Percentiles rank a stretch among this genome's conserved stretches.
Evolutionary conservation across 352 stramenopile genomes (phyloP).

Genomic region (Achlya hypogyna): DNA sequence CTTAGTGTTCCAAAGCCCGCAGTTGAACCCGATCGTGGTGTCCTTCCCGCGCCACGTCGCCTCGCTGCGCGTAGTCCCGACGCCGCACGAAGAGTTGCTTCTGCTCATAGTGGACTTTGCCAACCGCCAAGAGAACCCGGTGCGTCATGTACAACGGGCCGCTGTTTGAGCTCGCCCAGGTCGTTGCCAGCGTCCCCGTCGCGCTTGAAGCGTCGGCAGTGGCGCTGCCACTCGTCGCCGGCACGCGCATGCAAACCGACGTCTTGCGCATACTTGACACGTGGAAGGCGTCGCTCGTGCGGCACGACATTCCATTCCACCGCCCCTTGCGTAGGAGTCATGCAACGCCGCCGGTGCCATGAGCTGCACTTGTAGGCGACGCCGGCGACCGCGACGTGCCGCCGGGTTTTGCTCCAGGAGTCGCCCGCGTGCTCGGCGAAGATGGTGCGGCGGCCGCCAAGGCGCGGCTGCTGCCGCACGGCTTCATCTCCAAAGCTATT

Average conservation of each 20-base stretch:
- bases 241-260: constrained; percentile 54
- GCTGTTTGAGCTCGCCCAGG: not conserved
- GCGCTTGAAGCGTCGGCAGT: constrained; percentile 23
- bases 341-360: not conserved
- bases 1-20: constrained; percentile 45
- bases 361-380: not conserved
- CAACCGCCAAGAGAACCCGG: constrained; percentile 24
- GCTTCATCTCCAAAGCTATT: constrained; percentile 51
- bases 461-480: constrained; percentile 37
- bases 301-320: constrained; percentile 43
- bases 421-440: not conserved
- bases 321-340: constrained; percentile 29
- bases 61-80: constrained; percentile 40
- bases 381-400: not conserved
- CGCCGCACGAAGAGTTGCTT: constrained; percentile 52
- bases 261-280: constrained; percentile 39
- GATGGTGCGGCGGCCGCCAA: not conserved
- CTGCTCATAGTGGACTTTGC: constrained; percentile 50
- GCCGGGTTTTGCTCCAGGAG: not conserved
- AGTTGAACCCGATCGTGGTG: constrained; percentile 51
- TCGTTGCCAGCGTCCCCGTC: constrained; percentile 29
- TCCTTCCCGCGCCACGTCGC: constrained; percentile 49
- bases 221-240: constrained; percentile 47
- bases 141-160: constrained; percentile 22
- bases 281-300: constrained; percentile 45